Evolutionary conservation across 257 asterid genomes (phyloP).

Genomic region (Solanum corneliomulleri): DNA sequence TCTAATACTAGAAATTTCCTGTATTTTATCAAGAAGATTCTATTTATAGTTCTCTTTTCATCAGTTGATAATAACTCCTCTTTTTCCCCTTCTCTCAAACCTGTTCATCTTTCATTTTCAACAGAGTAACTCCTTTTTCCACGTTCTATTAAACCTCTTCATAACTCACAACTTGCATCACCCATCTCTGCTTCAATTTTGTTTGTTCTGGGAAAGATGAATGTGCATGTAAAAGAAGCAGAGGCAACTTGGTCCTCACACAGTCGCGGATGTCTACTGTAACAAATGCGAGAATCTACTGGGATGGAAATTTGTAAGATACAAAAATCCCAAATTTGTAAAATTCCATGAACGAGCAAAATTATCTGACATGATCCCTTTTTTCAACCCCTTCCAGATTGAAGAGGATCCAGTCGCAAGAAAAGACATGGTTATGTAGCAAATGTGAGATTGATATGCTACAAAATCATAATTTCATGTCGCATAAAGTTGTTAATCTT

Average conservation of each 20-base stretch:
- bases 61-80: not conserved
- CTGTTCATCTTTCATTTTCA: not conserved
- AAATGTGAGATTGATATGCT: not conserved
- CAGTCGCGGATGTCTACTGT: not conserved
- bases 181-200: not conserved
- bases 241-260: not conserved
- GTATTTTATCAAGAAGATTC: too few relatives aligned
- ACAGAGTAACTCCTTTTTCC: not conserved
- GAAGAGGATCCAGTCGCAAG: not conserved
- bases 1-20: too few relatives aligned
- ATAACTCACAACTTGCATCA: not conserved
- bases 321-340: not conserved
- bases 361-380: not conserved
- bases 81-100: not conserved
- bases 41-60: too few relatives aligned
- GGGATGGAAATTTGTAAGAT: slow-evolving; percentile 1
- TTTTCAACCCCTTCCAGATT: not conserved
- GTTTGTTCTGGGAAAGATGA: not conserved
- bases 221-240: not conserved
- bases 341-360: not conserved
- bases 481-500: not conserved
- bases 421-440: not conserved
- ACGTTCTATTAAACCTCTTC: not conserved
- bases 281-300: not conserved
- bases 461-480: not conserved